These are phyloP conservation scores for Mycena vitilis DNA, from an alignment of 768 basidiomycete species.

Conservation along the genomic window DNA sequence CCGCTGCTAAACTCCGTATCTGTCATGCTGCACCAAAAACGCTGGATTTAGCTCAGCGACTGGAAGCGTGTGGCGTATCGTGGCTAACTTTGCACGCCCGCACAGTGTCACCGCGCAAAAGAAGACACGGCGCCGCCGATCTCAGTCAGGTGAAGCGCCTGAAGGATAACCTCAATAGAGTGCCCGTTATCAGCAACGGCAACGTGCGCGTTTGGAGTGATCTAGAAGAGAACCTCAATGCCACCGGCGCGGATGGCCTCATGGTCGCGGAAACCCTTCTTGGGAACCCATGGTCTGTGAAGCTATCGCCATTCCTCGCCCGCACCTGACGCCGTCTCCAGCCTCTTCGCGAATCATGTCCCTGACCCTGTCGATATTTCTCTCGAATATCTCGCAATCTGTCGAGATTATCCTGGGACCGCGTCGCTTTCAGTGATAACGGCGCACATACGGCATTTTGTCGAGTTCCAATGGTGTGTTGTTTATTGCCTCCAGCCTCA, in stretches of 20 bases:
- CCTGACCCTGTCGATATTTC: slow-evolving; percentile 76
- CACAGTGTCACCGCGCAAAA: slow-evolving; percentile 74
- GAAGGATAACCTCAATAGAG: slow-evolving; percentile 54
- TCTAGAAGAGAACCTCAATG: slow-evolving; percentile 61
- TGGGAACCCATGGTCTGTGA: slow-evolving; percentile 75
- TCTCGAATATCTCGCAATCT: slow-evolving; percentile 76
- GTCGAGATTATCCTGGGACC: slow-evolving; percentile 61
- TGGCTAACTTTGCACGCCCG: slow-evolving; percentile 84
- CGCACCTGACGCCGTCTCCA: slow-evolving; percentile 41
- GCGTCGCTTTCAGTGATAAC: slow-evolving; percentile 63
- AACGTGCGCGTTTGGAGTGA: slow-evolving; percentile 76
- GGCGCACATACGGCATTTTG: slow-evolving; percentile 74
- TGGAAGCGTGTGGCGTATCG: slow-evolving; percentile 75
- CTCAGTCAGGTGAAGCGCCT: slow-evolving; percentile 68
- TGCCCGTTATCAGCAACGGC: slow-evolving; percentile 83
- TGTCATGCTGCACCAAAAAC: slow-evolving; percentile 68
- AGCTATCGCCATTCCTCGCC: neutral
- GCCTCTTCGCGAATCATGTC: slow-evolving; percentile 65
- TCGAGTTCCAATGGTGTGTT: slow-evolving; percentile 73
- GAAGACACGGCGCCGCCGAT: slow-evolving; percentile 80
- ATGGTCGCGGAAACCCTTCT: slow-evolving; percentile 88
- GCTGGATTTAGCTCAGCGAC: slow-evolving; percentile 62
- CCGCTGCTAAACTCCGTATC: slow-evolving; percentile 72
- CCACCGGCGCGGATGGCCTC: slow-evolving; percentile 75
- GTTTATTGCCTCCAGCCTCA: slow-evolving; percentile 27